Evolutionary conservation across 2,329 filamentous ascomycete species (phyloP), one percentile per base, ranked within the genome.

Genomic region (Aspergillus quadrilineatus): DNA sequence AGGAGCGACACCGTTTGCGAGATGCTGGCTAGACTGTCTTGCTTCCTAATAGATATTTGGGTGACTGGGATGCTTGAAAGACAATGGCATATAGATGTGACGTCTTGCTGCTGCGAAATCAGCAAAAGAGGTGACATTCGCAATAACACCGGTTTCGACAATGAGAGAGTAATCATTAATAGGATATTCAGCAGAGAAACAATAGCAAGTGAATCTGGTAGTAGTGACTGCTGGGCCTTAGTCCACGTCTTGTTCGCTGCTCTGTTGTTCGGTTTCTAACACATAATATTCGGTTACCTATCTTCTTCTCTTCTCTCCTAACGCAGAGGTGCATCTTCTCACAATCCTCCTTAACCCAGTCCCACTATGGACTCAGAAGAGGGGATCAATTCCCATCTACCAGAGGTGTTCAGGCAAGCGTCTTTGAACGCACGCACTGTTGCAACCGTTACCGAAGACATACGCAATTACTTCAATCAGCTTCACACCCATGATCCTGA

Each of bases 401-500:
- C 32, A 30, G 43, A 41, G 28, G 47, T n/a, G 22, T 32, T 53
- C 17, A 36, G 32, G 41, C 22, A 37, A 7, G 30, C 42, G 4
- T 46, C 32, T 10, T 9, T 41, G 10, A 41, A 26, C 17, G 10
- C 30, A 39, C 22, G 41, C 10, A 37, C 58, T 2, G 30, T 43
- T 36, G 54, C 41, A 5, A 50, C 52, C 12, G 61, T 65, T n/a
- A 69, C 73, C 50, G 65, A 60, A 34, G 63, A 65, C n/a, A 70
- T 76, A 43, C 61, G 55, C 44, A 56, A 61, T 9, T 73, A 73
- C 54, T 67, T 71, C 30, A 46, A 58, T 1, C 62, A 63, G 14
- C 55, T 59, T n/a, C 58, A 54, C 32, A 26, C 39, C 10, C 56
- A 63, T n/a, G 30, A 46, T 2, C 12, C 43, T 22, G 63, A 67